Evolutionary conservation across 164 flowering plant species (phyloP), one percentile per base, ranked within the genome.

Genomic region (Paratinospora sagittata): DNA sequence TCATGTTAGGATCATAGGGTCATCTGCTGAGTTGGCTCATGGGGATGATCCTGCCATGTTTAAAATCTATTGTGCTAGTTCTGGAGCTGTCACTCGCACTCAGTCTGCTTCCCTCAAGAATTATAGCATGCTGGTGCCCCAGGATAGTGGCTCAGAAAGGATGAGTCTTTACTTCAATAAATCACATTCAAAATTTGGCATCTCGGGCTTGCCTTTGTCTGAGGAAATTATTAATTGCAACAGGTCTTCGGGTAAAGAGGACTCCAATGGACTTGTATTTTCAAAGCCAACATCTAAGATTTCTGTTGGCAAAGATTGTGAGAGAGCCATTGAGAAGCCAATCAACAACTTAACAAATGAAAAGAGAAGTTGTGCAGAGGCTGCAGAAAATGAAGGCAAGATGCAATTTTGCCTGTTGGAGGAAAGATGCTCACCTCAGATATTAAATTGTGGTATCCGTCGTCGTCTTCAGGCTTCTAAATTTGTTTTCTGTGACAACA

Each of bases 41-140:
- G 76, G 27, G 49, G 75, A 80, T 67, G 70, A 27, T 45, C 52
- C 75, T 65, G 72, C 39, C 73, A 12, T 63, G 45, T 52, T 74
- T 37, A 65, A 24, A 57, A 34, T 34, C 43, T 36, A 55, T 74
- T 73, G 65, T 39, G 74, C 78, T 67, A 74, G 36, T 77, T 78
- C 75, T 65, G 65, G n/a, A 13, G 77, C 61, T 45, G 27, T 67
- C 52, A 80, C 69, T 73, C 70, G 73, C 58, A 82, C 84, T 74
- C 65, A 58, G 63, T 34, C 76, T 66, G 74, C 81, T 65, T 84
- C 89, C 27, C 89, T 92, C 68, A 83, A 76, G 70, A 71, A 62
- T 64, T 89, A 87, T 73, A 89, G 96, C 78, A 78, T 47, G 67
- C 13, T 77, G 34, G 70, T 73, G 49, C 81, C 84, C 37, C 66